These are phyloP conservation scores for Phytophthora idaei DNA, from an alignment of 352 stramenopile genomes.

Conservation along the genomic window DNA sequence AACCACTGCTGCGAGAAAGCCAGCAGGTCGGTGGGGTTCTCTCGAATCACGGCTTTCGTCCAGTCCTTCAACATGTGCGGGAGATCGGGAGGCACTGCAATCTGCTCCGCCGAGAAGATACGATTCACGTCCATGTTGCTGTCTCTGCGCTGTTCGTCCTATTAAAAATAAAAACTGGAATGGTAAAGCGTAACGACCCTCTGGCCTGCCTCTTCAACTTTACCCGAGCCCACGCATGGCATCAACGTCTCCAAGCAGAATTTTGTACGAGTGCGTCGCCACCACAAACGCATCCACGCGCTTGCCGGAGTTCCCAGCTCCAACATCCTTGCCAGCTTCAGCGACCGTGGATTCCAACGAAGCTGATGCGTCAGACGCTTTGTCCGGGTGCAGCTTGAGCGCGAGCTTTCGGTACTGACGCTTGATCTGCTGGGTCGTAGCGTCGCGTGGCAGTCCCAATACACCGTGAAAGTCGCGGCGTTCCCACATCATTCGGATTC, in stretches of 20 bases:
- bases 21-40: constrained; percentile 76
- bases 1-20: constrained; percentile 90
- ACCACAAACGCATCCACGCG: constrained; percentile 83
- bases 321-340: constrained; percentile 18
- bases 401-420: constrained; percentile 86
- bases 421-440: constrained; percentile 75
- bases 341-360: constrained; percentile 43
- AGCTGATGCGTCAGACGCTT: constrained; percentile 46
- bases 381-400: constrained; percentile 86
- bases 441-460: constrained; percentile 67
- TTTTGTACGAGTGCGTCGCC: constrained; percentile 82
- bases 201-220: constrained; percentile 20
- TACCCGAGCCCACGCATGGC: constrained; percentile 36
- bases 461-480: constrained; percentile 80
- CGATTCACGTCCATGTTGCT: constrained; percentile 89
- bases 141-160: background rate
- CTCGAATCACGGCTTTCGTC: constrained; percentile 89
- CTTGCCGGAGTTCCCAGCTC: constrained; percentile 26
- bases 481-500: constrained; percentile 83
- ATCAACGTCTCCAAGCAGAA: constrained; percentile 57
- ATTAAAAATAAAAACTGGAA: constrained; percentile 8
- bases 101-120: constrained; percentile 93
- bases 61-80: constrained; percentile 90
- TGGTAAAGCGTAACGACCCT: constrained; percentile 21
- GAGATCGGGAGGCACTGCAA: constrained; percentile 87